phyloP scores from a whole-genome alignment of 345 rosid genomes.

The Brassica rapa region DNA sequence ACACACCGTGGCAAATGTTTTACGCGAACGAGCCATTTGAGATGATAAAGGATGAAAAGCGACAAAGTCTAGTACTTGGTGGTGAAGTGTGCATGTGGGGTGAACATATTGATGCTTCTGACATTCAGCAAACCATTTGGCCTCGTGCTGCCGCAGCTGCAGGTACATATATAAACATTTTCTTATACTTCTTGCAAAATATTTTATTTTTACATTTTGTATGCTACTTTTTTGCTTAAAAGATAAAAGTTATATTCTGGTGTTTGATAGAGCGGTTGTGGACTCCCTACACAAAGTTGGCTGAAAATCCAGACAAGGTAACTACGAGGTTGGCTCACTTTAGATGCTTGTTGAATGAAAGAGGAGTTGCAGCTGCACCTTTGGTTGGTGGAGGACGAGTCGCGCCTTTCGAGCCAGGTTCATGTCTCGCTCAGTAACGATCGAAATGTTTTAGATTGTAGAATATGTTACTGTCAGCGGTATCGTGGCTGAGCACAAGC shows the following conservation, averaged over 20 bases:
- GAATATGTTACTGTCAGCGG: not conserved
- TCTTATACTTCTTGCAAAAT: not conserved
- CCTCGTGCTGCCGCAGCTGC: constrained; percentile 89
- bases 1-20: constrained; percentile 57
- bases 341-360: constrained; percentile 67
- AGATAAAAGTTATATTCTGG: not conserved
- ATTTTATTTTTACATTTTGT: not conserved
- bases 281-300: constrained; percentile 59
- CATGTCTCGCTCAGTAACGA: constrained; percentile 55
- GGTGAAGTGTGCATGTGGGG: constrained; percentile 92
- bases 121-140: constrained; percentile 80
- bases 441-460: not conserved
- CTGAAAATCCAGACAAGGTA: constrained; percentile 48
- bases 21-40: constrained; percentile 63
- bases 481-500: not conserved
- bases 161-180: constrained; percentile 37
- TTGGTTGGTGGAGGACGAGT: constrained; percentile 51
- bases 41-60: constrained; percentile 45
- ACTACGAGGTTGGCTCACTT: constrained; percentile 57
- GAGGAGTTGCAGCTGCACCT: constrained; percentile 76
- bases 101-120: constrained; percentile 58
- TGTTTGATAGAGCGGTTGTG: constrained; percentile 59
- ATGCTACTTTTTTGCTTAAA: not conserved
- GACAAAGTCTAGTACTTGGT: constrained; percentile 63
- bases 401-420: constrained; percentile 60